Conservation (phyloP, 768 basidiomycete genomes). For the Candolleomyces aberdarensis region DNA sequence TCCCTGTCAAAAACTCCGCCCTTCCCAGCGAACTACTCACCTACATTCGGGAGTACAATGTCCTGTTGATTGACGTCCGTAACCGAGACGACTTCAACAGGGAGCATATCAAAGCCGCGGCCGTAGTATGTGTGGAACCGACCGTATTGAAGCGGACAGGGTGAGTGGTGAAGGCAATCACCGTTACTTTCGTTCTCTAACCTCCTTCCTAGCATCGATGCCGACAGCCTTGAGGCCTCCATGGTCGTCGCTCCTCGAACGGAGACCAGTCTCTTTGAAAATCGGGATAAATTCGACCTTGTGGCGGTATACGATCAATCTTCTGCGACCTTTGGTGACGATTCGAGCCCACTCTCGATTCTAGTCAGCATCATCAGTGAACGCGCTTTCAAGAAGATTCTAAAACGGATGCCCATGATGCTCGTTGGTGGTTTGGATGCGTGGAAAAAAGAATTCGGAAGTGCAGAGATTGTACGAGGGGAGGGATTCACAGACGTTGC, state of each 20-base stretch:
- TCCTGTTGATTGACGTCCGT: slow-evolving; percentile 84
- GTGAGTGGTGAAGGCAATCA: slow-evolving; percentile 41
- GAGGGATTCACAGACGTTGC: slow-evolving; percentile 2
- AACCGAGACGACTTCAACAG: slow-evolving; percentile 70
- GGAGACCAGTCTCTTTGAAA: slow-evolving; percentile 73
- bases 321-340: slow-evolving; percentile 49
- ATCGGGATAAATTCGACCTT: slow-evolving; percentile 86
- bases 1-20: slow-evolving; percentile 61
- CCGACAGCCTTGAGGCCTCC: slow-evolving; percentile 67
- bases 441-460: slow-evolving; percentile 66
- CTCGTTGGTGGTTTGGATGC: slow-evolving; percentile 82
- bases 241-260: slow-evolving; percentile 65
- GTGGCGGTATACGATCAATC: slow-evolving; percentile 80
- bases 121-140: slow-evolving; percentile 85
- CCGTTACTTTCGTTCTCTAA: slow-evolving; percentile 4
- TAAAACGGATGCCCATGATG: slow-evolving; percentile 76
- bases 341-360: slow-evolving; percentile 50
- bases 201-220: slow-evolving; percentile 50
- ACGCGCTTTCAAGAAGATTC: slow-evolving; percentile 64
- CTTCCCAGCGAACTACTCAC: slow-evolving; percentile 55
- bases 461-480: slow-evolving; percentile 24
- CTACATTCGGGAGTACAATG: slow-evolving; percentile 55
- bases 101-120: slow-evolving; percentile 65
- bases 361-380: slow-evolving; percentile 73
- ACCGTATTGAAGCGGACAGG: slow-evolving; percentile 63